These are phyloP conservation scores for Yarrowia phangngaensis DNA, from an alignment of 805 yeast species.

Conservation along the genomic window DNA sequence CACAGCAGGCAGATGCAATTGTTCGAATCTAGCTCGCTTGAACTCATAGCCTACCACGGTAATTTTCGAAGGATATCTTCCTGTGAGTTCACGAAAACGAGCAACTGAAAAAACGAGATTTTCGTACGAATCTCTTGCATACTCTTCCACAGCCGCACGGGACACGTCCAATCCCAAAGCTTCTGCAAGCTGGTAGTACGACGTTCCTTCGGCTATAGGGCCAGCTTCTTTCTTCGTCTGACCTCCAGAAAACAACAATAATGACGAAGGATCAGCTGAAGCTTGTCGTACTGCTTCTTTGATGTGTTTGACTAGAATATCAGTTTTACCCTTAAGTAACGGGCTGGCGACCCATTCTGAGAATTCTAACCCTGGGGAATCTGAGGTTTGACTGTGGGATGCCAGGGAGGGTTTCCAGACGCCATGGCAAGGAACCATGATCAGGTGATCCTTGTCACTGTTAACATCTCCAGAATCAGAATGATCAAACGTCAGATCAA, in stretches of 20 bases:
- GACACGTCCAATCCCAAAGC: conserved; percentile 1
- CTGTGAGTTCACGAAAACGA: conserved; percentile 44
- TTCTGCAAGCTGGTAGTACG: conserved; percentile 9
- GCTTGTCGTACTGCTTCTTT: conserved; percentile 1
- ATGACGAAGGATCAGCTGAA: background rate
- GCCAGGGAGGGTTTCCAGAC: conserved; percentile 9
- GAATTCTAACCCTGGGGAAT: conserved; percentile 1
- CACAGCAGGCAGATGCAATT: conserved; percentile 29
- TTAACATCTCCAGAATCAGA: background rate
- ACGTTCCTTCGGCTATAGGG: conserved; percentile 13
- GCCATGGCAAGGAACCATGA: conserved; percentile 22
- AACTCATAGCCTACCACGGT: conserved; percentile 73
- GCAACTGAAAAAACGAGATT: conserved; percentile 22
- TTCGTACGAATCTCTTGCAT: conserved; percentile 23
- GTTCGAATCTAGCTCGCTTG: conserved; percentile 54
- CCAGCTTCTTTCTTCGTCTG: conserved; percentile 6
- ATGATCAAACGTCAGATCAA: conserved; percentile 4
- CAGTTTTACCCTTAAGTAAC: conserved; percentile 12
- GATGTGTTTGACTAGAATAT: conserved; percentile 14
- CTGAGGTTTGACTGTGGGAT: background rate
- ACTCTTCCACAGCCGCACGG: conserved; percentile 12
- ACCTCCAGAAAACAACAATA: conserved; percentile 20
- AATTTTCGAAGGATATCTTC: conserved; percentile 49
- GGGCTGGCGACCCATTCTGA: conserved; percentile 16
- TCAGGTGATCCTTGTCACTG: conserved; percentile 11